Conservation (phyloP, 495 filamentous ascomycete species). For the Penicillium lividum region DNA sequence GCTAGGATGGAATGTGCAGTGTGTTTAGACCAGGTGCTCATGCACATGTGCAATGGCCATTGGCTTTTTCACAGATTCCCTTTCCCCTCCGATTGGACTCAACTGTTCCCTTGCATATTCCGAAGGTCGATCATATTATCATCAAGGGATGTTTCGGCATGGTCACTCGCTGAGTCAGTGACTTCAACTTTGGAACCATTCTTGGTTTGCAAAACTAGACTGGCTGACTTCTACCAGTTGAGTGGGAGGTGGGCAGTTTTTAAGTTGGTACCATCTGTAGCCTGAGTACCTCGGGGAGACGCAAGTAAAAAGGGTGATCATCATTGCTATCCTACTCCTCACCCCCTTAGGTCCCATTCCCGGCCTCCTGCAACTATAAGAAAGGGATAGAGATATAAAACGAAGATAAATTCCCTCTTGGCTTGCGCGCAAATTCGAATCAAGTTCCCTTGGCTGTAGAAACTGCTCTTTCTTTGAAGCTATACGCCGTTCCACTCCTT, state of each 20-base stretch:
- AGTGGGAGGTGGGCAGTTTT: neutral
- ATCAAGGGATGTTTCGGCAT: neutral
- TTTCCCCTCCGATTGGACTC: neutral
- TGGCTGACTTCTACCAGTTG: neutral
- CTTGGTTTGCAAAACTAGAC: neutral
- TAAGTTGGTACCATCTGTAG: neutral
- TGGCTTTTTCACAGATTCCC: neutral
- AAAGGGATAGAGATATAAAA: constrained; percentile 10
- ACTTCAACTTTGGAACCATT: neutral
- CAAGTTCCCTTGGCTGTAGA: neutral
- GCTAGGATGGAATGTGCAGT: constrained; percentile 1
- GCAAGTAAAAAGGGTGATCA: neutral
- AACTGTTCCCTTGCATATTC: neutral
- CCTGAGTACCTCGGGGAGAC: neutral
- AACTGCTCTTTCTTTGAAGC: constrained; percentile 10
- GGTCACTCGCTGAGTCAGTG: neutral
- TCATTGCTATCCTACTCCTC: neutral
- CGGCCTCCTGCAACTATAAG: neutral
- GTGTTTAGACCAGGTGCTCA: neutral
- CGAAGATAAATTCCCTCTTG: neutral
- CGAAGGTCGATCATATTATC: neutral
- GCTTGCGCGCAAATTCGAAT: neutral
- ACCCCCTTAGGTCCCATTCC: constrained; percentile 2
- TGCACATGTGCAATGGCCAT: neutral
- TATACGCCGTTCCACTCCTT: constrained; percentile 19